Evolutionary conservation across 2,329 filamentous ascomycete genomes (phyloP).

Genomic region (Monosporascus sp.): DNA sequence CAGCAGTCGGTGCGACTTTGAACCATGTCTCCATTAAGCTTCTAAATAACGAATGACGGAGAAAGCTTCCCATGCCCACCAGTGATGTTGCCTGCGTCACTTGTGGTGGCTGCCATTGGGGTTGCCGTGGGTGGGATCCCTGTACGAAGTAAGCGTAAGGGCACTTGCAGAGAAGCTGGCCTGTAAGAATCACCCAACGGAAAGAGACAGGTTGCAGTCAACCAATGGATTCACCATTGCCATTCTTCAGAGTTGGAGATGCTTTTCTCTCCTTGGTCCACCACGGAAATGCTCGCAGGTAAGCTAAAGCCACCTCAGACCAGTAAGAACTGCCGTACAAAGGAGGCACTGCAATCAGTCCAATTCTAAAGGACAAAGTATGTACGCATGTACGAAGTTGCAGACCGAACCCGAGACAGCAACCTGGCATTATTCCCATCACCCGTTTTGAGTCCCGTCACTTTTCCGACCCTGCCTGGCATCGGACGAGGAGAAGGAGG

Average conservation of each 20-base stretch:
- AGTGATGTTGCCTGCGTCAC: conserved; percentile 12
- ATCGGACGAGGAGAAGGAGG: no score
- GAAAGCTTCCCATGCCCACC: neutral
- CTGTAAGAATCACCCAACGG: conserved; percentile 16
- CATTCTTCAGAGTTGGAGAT: neutral
- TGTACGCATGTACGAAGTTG: no score
- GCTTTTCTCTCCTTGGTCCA: neutral
- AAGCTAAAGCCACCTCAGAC: neutral
- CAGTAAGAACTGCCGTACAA: neutral
- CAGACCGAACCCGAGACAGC: no score
- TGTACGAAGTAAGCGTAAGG: conserved; percentile 1
- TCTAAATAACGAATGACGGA: neutral
- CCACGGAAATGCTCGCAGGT: neutral
- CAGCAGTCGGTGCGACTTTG: neutral
- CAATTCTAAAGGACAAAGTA: no score
- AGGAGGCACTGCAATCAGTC: neutral
- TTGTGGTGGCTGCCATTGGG: conserved; percentile 3
- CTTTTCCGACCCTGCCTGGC: no score
- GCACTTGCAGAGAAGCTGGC: conserved; percentile 11
- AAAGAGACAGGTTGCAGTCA: conserved; percentile 12
- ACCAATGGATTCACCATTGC: neutral
- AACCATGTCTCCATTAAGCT: neutral
- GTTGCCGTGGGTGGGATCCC: conserved; percentile 10
- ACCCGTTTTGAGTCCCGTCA: no score
- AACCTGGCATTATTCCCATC: no score